Base-by-base conservation (phyloP, 768 basidiomycete species). In the Sistotremastrum niveocremeum region DNA sequence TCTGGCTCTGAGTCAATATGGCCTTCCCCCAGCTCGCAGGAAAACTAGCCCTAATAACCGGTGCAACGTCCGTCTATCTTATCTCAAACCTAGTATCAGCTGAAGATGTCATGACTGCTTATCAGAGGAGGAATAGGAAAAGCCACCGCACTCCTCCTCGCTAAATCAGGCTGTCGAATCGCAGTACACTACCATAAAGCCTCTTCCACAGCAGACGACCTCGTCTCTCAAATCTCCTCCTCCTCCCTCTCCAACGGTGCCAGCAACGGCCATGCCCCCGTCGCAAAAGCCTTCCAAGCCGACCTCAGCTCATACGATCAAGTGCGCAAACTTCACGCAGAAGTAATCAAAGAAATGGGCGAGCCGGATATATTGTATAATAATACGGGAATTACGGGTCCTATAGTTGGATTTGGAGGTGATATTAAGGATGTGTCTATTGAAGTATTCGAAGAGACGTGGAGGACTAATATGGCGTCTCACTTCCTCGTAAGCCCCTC, bases 331-430 rank as follows among this genome's bases (percentile, higher is more conserved):
- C 51, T 76, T 30, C 62, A 74, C 50, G 56, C 57, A 8, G 60
- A 65, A 11, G 68, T 76, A 33, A 67, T 73, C 11, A 54, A 56
- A 12, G 49, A 56, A 5, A 57, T 76, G 40, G 74, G 74, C 0
- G 60, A 71, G 45, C 70, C 72, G 0, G 71, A 74, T 51, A 66
- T 76, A 44, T 49, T 76, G 34, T 74, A 72, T 54, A 71, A 69
- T 51, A 77, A 77, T 49, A 64, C 71, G 37, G 74, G 73, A 6
- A 60, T 62, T 1, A 62, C 68, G 1, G 64, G 64, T 6, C 64
- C 56, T 5, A 58, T 55, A 20, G 66, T 73, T 31, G 74, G 73
- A 0, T 65, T 65, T 6, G 53, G 59, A 1, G 73, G 71, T 0
- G 61, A 74, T 49, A 72, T 77, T 12, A 60, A 69, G 49, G 62